Base-by-base conservation (phyloP, 2,329 filamentous ascomycete species). In the Diaporthe aspalathi region DNA sequence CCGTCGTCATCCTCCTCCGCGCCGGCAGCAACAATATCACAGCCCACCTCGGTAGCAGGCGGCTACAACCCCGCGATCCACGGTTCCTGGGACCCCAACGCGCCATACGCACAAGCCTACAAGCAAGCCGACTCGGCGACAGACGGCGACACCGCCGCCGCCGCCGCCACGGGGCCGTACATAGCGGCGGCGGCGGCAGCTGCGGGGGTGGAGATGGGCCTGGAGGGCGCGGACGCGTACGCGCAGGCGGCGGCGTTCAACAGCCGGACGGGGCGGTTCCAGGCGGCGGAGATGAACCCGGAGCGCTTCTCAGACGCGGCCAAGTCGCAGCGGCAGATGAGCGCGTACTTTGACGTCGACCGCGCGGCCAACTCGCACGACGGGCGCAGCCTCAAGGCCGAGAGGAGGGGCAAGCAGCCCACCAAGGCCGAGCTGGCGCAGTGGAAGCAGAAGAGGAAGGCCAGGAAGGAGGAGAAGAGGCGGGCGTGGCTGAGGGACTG, bases 11-110 rank as follows among this genome's bases (percentile, higher is more conserved):
- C 52, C 8, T 49, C 56, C 38, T 72, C 78, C 29, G 72, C 80
- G 6, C 72, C 76, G 12, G 71, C 77, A 22, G 73, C 75, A 40
- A 71, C 76, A 2, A 73, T 77, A 2, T 75, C 79, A 74, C 74
- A 80, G 73, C 72, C 81, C 73, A 53, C 81, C 76, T 76, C 81
- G 56, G 83, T 88, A 27, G 88, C 87, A 6, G 91, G 92, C 71
- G 94, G 95, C 73, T 99, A 99, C 84, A 97, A 98, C 79, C 96
- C 96, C 1, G 93, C 94, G 29, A 95, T 99, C 56, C 96, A 99
- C 80, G 96, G 96, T 76, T 93, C 95, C 83, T 99, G 98, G 84
- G 96, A 99, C 78, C 94, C 95, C 5, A 96, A 92, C 72, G 95
- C 96, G n/a, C 93, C 94, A 84, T 99, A 99, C 80, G 95, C 96